Base-by-base conservation (phyloP, 805 yeast genomes). In the Lipomyces oligophaga region DNA sequence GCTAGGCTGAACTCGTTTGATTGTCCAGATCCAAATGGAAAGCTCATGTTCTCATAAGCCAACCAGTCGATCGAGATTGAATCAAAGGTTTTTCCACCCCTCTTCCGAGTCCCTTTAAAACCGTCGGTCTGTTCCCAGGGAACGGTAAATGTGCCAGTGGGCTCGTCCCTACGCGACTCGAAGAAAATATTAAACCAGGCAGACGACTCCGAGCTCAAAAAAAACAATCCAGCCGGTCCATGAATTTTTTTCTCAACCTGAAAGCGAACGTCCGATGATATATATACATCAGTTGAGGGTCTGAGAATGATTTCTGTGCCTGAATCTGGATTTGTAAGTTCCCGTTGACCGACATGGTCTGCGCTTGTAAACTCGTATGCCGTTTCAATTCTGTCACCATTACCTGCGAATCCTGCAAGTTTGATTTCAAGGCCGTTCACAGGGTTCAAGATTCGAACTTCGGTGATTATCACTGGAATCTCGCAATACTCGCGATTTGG, bases 121-220 rank as follows among this genome's bases (percentile, higher is more conserved):
- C 95, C 94, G 63, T 85, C 94, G 56, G 82, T 67, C 0, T 76
- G 72, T 2, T 69, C 67, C 81, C 81, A 79, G 32, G 51, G 34
- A 20, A 54, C 49, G 10, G 45, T 33, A 32, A 59, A 59, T 18
- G 50, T 52, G 15, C 61, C 62, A 31, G 46, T 44, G n/a, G n/a
- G n/a, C 26, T 56, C 47, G 36, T 60, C 54, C 11, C 53, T 47
- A 31, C 60, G 38, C 7, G 68, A 59, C 52, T 76, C 80, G 61
- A 74, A 71, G 47, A 62, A 67, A 1, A 68, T 38, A 47, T 76
- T 76, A 45, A 75, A 62, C 75, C 78, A 73, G 24, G 66, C 62
- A 31, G 63, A 68, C 2, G 72, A 63, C 5, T 35, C 47, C 20
- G 47, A 52, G 40, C 45, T 55, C 37, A 45, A 51, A 53, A 37